Evolutionary conservation across 108 stramenopile species (phyloP), one percentile per base, ranked within the genome.

Genomic region (Cyclotella distinguenda): DNA sequence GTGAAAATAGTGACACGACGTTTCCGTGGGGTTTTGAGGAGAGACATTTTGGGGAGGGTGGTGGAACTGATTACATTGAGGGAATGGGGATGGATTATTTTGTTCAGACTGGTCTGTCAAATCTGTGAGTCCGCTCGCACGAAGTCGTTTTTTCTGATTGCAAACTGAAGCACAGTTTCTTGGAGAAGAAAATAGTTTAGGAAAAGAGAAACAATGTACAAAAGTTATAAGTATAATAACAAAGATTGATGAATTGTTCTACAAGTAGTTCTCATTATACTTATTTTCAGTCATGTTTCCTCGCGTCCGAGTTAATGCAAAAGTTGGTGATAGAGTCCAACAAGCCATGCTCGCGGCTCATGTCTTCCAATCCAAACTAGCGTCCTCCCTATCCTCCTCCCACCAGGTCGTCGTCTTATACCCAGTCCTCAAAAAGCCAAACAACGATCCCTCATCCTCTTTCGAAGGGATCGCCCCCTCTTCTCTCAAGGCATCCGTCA

Each of bases 351-450:
- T 15, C 18, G 15, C 1, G 12, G 36, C n/a, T 70, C 63, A 91
- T 21, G 90, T 91, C 68, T 42, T 86, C 90, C 90, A 93, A 27
- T 72, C 81, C 39, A 85, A 66, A 55, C 82, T 83, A n/a, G 88
- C 86, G 27, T 89, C 70, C 33, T 80, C 82, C 44, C 89, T 85
- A 34, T 90, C 89, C 52, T 94, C 93, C 68, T 94, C 93, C 93
- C 93, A 94, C 93, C 93, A 94, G 15, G 93, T 94, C 2, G 86
- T 88, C 12, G 93, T 89, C 79, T 94, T 94, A 77, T 89, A 89
- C 28, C 93, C 93, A 13, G 89, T 89, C 36, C 93, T 77, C 67
- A 89, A 78, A 69, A 91, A 94, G n/a, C 80, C 77, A 38, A 89
- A 76, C 26, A 85, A 64, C 34, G 68, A 60, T 12, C 88, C 88